Conservation (phyloP, 495 filamentous ascomycete species). For the Aspergillus campestris region DNA sequence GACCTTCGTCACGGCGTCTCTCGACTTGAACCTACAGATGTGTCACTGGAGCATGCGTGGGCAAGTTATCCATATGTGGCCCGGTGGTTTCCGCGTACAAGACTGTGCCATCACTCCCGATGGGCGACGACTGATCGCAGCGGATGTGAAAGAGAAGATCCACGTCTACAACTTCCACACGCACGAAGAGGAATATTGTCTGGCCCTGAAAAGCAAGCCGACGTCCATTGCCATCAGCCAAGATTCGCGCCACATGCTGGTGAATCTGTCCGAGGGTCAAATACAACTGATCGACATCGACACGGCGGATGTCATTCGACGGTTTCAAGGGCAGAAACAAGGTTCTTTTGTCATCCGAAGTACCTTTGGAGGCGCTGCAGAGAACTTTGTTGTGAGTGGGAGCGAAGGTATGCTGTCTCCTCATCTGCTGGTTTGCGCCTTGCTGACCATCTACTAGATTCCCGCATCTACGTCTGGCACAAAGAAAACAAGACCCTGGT, state of each 20-base stretch:
- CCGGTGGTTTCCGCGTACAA: constrained; percentile 65
- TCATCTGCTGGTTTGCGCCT: neutral
- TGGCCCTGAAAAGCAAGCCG: constrained; percentile 54
- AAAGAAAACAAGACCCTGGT: constrained; percentile 69
- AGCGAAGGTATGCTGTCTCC: constrained; percentile 63
- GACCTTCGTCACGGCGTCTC: constrained; percentile 71
- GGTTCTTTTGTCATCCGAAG: constrained; percentile 69
- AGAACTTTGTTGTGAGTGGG: constrained; percentile 84
- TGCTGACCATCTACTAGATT: constrained; percentile 47
- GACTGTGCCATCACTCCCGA: constrained; percentile 77
- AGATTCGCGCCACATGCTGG: constrained; percentile 71
- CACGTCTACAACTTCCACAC: constrained; percentile 76
- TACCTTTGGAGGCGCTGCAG: constrained; percentile 77
- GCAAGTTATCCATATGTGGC: constrained; percentile 55
- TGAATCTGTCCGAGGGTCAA: constrained; percentile 68
- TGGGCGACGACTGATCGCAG: constrained; percentile 67
- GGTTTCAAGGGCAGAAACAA: constrained; percentile 66
- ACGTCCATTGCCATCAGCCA: constrained; percentile 74
- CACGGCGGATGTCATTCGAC: constrained; percentile 59
- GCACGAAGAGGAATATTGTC: constrained; percentile 63
- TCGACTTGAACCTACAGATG: constrained; percentile 58
- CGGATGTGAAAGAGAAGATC: constrained; percentile 59
- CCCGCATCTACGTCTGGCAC: constrained; percentile 80
- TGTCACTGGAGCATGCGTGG: constrained; percentile 54
- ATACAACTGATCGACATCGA: constrained; percentile 71